Percentiles rank a stretch among this genome's conserved stretches.
phyloP scores from a whole-genome alignment of 352 stramenopile species.

The Globisporangium emineosum region DNA sequence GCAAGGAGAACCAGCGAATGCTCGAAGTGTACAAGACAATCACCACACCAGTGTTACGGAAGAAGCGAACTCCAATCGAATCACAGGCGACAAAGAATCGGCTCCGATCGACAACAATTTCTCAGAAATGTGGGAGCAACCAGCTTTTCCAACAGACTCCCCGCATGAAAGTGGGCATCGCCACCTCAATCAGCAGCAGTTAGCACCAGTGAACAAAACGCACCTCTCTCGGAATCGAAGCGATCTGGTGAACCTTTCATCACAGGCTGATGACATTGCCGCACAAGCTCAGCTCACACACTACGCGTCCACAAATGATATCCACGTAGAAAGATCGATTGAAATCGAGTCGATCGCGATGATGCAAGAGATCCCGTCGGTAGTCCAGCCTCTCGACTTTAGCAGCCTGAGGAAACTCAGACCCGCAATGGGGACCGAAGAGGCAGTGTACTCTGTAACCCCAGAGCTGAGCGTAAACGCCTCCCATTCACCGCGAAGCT shows the following conservation, averaged over 20 bases:
- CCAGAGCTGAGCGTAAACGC: not conserved
- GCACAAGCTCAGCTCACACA: not conserved
- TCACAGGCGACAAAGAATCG: not conserved
- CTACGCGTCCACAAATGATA: not conserved
- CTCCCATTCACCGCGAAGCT: not conserved
- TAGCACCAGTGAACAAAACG: not conserved
- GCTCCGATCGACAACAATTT: not conserved
- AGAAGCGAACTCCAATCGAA: not conserved
- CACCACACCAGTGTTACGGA: not conserved
- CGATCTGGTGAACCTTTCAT: not conserved
- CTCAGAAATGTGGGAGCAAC: conserved; percentile 1
- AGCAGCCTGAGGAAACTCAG: conserved; percentile 11
- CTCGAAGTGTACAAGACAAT: not conserved
- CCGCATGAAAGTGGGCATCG: not conserved
- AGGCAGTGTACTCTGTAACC: not conserved
- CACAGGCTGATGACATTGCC: not conserved
- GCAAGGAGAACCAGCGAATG: conserved; percentile 13
- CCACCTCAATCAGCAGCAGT: not conserved
- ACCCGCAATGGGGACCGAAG: not conserved
- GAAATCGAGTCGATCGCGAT: conserved; percentile 10
- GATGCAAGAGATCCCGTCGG: conserved; percentile 13
- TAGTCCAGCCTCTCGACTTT: conserved; percentile 16
- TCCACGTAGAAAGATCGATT: not conserved
- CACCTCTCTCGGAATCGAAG: conserved; percentile 3
- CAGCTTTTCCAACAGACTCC: not conserved